Percentiles rank a stretch among this genome's conserved stretches.
These are phyloP conservation scores for Quercus wislizeni DNA, from an alignment of 306 rosid genomes.

Conservation along the genomic window DNA sequence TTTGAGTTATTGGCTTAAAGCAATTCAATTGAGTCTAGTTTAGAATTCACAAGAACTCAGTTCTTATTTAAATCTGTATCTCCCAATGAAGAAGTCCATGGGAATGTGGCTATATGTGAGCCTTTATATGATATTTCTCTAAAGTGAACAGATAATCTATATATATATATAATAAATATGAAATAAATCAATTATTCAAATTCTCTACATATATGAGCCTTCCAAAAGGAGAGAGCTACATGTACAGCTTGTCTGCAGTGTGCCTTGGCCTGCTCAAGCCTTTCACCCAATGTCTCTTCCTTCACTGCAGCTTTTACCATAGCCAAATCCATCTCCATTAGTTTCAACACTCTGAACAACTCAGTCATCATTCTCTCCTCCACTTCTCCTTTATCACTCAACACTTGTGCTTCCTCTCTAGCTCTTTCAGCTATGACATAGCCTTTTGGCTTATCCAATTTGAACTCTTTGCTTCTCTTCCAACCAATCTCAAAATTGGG, in stretches of 20 bases:
- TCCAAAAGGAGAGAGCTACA: conserved; percentile 76
- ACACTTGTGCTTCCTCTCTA: conserved; percentile 76
- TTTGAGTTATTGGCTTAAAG: too few relatives aligned
- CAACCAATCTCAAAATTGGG: conserved; percentile 83
- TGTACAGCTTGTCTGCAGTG: conserved; percentile 97
- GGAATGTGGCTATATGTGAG: too few relatives aligned
- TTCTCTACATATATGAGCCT: not conserved
- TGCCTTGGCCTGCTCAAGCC: conserved; percentile 81
- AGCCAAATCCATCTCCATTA: conserved; percentile 87
- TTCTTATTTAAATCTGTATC: too few relatives aligned
- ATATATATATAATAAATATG: not conserved
- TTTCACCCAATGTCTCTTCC: conserved; percentile 71
- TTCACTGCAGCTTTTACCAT: conserved; percentile 83
- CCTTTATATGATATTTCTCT: too few relatives aligned
- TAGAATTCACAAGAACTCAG: too few relatives aligned
- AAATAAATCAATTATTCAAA: not conserved
- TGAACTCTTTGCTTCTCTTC: conserved; percentile 84
- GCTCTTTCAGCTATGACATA: conserved; percentile 76
- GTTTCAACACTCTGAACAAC: conserved; percentile 69
- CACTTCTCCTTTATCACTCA: conserved; percentile 78
- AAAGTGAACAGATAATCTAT: not conserved
- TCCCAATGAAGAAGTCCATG: too few relatives aligned
- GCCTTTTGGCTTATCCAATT: conserved; percentile 72
- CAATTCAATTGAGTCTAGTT: too few relatives aligned
- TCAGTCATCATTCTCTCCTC: conserved; percentile 86